Evolutionary conservation across 2,329 filamentous ascomycete species (phyloP), one percentile per base, ranked within the genome.

Genomic region (Xylariaceae sp.): DNA sequence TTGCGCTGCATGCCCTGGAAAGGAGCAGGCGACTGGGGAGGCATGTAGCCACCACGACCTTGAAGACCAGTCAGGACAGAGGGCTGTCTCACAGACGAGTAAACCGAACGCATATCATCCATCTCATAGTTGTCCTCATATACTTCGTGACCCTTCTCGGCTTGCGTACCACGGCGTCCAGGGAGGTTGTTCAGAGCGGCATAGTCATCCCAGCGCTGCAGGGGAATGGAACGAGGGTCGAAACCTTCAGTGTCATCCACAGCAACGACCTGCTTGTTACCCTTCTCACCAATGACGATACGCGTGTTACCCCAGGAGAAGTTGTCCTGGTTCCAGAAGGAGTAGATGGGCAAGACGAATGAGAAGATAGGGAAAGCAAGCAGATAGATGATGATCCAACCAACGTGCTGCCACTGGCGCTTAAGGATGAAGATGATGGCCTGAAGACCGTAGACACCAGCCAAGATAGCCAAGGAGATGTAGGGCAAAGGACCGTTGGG

Each of bases 271-370:
- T 96, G 86, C 78, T 96, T 96, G 72, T 84, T 84, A 64, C 92
- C 93, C 74, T 93, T 91, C 74, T 99, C 94, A 61, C 92, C 93
- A 66, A 97, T 89, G 66, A 99, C 94, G 65, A 99, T 86, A 83
- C 94, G 92, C 1, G 94, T 99, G 78, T 94, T 97, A 82, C 94
- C 94, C 94, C 94, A 99, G 1, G 88, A 88, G 81, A 99, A 99
- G 77, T 99, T 93, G 76, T 99, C 94, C 75, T 97, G 92, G 76
- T 97, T 96, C 94, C 94, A 99, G 87, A 99, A 99, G 0, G 93
- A 96, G 79, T 97, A 99, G 64, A 99, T 78, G 0, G 94, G 94
- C 10, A 99, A 83, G 64, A 95, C 73, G 69, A 99, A 90, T 3
- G 88, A 94, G 79, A 93, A 97, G 67, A 99, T 89, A 0, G 94